Evolutionary conservation across 768 basidiomycete genomes (phyloP), one percentile per base, ranked within the genome.

Genomic region (Xanthoconium stramineum): DNA sequence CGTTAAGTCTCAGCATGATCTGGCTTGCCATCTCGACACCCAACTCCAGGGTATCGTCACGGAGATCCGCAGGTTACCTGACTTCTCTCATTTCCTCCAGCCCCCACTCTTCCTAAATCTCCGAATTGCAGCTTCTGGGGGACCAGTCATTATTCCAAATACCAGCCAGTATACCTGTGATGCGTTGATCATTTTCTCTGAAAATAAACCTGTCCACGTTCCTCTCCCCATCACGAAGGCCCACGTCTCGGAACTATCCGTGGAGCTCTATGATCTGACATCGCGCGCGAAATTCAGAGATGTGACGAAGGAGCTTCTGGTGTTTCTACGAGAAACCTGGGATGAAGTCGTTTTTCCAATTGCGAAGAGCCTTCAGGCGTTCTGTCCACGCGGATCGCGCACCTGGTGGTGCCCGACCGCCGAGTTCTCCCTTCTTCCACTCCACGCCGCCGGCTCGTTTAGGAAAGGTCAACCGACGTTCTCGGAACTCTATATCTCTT

Each of bases 81-180:
- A 63, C 5, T 68, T 72, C 1, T 45, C 44, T 29, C 44, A 29
- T 17, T 45, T 45, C 15, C 43, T 44, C n/a, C 28, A 29, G 14
- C 44, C 29, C 6, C 14, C 44, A n/a, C 44, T 45, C 29, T 45
- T 44, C 15, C n/a, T 29, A 17, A 8, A 30, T 9, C 29, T 45
- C 44, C 30, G 15, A 10, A 17, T 32, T 6, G 29, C 44, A 29
- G 30, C 44, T 30, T 4, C 6, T 8, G 44, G 15, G n/a, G n/a
- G n/a, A n/a, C 70, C 71, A 0, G 61, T 74, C n/a, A 65, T 74
- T 20, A 53, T 77, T 14, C 57, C 75, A 24, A 77, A 75, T 49
- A 57, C 68, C 11, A 62, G 66, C 52, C 39, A 47, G 17, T 57
- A 52, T 14, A 48, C 66, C 29, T 77, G 71, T 13, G 70, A 77